A percentile compares a stretch with the other conserved stretches of the same genome.
These are phyloP conservation scores for Penicillium aurantiogriseum DNA, from an alignment of 2,329 filamentous ascomycete species.

Conservation along the genomic window DNA sequence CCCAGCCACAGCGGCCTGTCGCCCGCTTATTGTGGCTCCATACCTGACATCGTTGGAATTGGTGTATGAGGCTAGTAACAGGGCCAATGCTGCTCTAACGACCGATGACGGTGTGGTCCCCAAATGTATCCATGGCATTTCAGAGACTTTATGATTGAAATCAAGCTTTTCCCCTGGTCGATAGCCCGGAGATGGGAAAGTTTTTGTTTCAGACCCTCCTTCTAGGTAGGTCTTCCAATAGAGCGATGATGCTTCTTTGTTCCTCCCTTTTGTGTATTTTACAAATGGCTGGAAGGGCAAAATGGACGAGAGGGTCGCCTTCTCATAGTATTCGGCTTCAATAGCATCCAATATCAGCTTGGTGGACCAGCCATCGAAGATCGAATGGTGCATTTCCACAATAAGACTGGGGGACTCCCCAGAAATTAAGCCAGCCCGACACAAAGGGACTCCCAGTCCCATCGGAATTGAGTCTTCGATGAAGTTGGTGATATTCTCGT, in stretches of 20 bases:
- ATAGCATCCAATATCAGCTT: background rate
- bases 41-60: background rate
- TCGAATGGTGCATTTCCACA: background rate
- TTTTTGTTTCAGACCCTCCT: background rate
- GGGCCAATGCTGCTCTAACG: background rate
- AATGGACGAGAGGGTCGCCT: background rate
- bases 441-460: background rate
- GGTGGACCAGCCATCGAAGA: background rate
- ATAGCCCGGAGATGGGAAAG: background rate
- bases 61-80: background rate
- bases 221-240: background rate
- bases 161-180: background rate
- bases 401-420: background rate
- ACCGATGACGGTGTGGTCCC: background rate
- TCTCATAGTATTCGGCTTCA: background rate
- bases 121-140: background rate
- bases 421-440: background rate
- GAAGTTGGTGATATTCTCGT: background rate
- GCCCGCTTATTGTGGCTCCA: background rate
- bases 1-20: background rate
- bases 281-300: background rate
- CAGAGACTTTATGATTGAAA: background rate
- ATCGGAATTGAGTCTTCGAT: background rate
- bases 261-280: background rate
- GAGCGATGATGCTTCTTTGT: background rate